Conservation (phyloP, 2,329 filamentous ascomycete species). For the Curvularia verruculosa region DNA sequence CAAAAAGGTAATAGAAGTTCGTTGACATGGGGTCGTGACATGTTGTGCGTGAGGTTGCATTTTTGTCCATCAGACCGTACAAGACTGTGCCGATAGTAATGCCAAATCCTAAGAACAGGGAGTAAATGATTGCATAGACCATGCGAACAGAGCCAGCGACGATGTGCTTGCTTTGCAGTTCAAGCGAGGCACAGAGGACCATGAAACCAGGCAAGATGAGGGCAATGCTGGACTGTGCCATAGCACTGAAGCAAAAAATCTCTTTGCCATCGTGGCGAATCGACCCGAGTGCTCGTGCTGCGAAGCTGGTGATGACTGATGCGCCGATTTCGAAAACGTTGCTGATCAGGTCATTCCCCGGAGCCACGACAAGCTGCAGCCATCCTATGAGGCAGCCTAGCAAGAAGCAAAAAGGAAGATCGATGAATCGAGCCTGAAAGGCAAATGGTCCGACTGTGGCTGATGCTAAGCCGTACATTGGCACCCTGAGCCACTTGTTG, state of each 20-base stretch:
- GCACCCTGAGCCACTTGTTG: conserved; percentile 57
- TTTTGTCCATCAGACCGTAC: conserved; percentile 56
- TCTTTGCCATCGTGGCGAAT: conserved; percentile 50
- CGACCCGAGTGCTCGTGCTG: conserved; percentile 57
- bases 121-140: conserved; percentile 61
- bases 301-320: conserved; percentile 57
- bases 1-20: conserved; percentile 71
- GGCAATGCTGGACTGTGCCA: conserved; percentile 58
- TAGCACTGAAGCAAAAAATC: conserved; percentile 58
- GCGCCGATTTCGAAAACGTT: conserved; percentile 59
- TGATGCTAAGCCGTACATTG: conserved; percentile 77
- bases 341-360: conserved; percentile 72
- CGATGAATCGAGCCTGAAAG: conserved; percentile 76
- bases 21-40: conserved; percentile 57
- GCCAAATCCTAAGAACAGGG: conserved; percentile 59
- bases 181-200: conserved; percentile 57
- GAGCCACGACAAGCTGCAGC: conserved; percentile 75
- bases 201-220: conserved; percentile 59
- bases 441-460: conserved; percentile 79
- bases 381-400: conserved; percentile 76
- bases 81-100: conserved; percentile 59
- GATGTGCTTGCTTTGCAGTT: conserved; percentile 56
- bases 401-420: conserved; percentile 77
- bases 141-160: conserved; percentile 59
- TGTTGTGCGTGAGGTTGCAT: conserved; percentile 53